These are phyloP conservation scores for Diaporthe helianthi DNA, from an alignment of 2,329 filamentous ascomycete species.

Conservation along the genomic window DNA sequence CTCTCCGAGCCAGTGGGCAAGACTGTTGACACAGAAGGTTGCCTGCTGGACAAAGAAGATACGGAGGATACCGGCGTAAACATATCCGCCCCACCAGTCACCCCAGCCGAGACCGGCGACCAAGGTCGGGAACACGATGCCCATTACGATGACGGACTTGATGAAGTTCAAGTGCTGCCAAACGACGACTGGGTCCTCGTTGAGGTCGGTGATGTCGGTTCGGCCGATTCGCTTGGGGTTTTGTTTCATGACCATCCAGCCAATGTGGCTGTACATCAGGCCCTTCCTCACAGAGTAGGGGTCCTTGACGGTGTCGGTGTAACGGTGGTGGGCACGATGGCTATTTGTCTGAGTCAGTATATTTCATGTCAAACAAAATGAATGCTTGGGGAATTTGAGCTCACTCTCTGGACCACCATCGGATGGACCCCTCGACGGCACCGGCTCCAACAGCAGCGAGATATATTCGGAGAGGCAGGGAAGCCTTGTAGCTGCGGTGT, in stretches of 20 bases:
- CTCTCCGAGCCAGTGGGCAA: conserved; percentile 90
- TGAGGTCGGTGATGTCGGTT: conserved; percentile 87
- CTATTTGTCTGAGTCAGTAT: conserved; percentile 15
- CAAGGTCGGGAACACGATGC: conserved; percentile 75
- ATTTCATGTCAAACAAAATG: not conserved
- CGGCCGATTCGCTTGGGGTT: conserved; percentile 89
- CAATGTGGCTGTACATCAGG: conserved; percentile 81
- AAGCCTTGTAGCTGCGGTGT: conserved; percentile 83
- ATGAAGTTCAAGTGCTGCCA: conserved; percentile 91
- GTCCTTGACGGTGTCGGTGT: conserved; percentile 92
- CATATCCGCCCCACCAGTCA: conserved; percentile 81
- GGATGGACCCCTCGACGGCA: conserved; percentile 83
- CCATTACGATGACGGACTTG: conserved; percentile 80
- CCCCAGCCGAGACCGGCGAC: conserved; percentile 81
- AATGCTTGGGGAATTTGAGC: not conserved
- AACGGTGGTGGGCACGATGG: conserved; percentile 88
- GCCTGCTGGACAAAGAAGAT: conserved; percentile 92
- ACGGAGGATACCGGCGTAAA: conserved; percentile 85
- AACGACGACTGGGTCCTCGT: conserved; percentile 83
- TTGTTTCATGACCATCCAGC: conserved; percentile 94
- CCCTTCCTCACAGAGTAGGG: conserved; percentile 92
- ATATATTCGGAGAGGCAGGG: conserved; percentile 78
- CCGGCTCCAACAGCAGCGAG: conserved; percentile 82
- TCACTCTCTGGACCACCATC: conserved; percentile 82
- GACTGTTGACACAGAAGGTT: conserved; percentile 91